A percentile compares a stretch with the other conserved stretches of the same genome.
Conservation (phyloP, 495 filamentous ascomycete genomes). For the Neurospora sp. region DNA sequence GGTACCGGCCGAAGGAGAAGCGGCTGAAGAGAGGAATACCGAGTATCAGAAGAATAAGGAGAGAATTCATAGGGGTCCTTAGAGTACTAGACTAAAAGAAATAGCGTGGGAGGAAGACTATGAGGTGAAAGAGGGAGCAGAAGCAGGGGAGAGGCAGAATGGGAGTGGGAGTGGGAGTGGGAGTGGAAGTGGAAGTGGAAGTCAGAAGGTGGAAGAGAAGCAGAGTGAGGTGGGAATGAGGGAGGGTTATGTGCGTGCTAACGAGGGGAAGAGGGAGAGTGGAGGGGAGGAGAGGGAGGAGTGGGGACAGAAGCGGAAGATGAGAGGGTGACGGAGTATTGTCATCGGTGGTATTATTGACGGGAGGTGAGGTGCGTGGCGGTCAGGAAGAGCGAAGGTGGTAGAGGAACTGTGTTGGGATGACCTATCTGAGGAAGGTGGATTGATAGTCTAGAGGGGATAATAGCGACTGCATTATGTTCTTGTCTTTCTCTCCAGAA, state of each 20-base stretch:
- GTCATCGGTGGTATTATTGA: background rate
- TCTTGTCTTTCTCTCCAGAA: background rate
- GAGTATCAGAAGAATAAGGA: background rate
- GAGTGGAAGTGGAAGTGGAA: background rate
- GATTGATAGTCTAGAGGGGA: background rate
- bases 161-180: background rate
- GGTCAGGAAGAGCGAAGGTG: background rate
- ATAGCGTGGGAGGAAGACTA: background rate
- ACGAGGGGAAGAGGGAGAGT: background rate
- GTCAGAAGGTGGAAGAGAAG: background rate
- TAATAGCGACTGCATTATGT: background rate
- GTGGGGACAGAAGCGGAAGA: background rate
- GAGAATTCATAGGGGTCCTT: background rate
- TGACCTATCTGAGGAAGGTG: background rate
- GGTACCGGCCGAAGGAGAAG: background rate
- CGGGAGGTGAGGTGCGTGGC: background rate
- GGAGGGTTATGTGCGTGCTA: background rate
- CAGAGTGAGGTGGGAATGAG: background rate
- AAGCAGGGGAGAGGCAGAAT: background rate
- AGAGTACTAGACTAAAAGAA: background rate
- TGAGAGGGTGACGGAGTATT: background rate
- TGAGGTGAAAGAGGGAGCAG: background rate
- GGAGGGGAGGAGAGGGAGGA: background rate
- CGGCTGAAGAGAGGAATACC: background rate
- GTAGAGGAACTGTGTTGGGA: background rate